Percentiles rank a stretch among this genome's conserved stretches.
phyloP scores from a whole-genome alignment of 2,329 filamentous ascomycete species.

The Coniochaeta sp. region DNA sequence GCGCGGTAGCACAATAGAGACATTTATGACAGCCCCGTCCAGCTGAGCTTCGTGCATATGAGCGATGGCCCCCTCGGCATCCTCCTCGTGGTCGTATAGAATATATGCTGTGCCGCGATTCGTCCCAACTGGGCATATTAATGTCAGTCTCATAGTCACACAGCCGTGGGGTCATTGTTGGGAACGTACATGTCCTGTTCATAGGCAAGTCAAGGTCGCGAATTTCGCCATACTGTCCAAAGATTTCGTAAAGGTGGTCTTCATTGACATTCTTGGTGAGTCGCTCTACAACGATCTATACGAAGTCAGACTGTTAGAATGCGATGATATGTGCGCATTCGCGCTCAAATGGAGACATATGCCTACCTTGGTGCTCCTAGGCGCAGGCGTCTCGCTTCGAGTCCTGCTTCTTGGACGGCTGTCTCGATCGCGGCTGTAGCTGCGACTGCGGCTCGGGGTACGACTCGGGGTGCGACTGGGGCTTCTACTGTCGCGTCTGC shows the following conservation, averaged over 20 bases:
- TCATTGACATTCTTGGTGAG: conserved; percentile 93
- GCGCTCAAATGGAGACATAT: not conserved
- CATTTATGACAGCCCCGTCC: conserved; percentile 74
- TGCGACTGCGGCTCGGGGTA: conserved; percentile 20
- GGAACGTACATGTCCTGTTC: conserved; percentile 64
- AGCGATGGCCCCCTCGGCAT: conserved; percentile 82
- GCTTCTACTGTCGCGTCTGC: conserved; percentile 20
- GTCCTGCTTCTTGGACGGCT: conserved; percentile 21
- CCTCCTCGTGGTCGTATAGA: conserved; percentile 65
- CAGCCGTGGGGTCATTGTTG: not conserved
- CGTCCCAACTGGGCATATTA: conserved; percentile 57
- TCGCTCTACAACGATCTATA: conserved; percentile 88
- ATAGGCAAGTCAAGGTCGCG: conserved; percentile 84
- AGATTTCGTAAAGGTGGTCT: conserved; percentile 83
- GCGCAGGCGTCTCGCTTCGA: conserved; percentile 23
- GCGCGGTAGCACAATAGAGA: conserved; percentile 80
- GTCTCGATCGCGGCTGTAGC: conserved; percentile 22
- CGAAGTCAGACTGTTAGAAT: not conserved
- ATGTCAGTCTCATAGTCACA: conserved; percentile 1
- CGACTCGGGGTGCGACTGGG: conserved; percentile 21
- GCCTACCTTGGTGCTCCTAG: conserved; percentile 46
- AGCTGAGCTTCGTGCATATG: conserved; percentile 98
- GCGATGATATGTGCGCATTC: no score
- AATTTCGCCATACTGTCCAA: conserved; percentile 79
- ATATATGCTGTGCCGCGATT: conserved; percentile 95